A percentile compares a stretch with the other conserved stretches of the same genome.
Evolutionary conservation across 371 early-diverging fungal species (phyloP).

Genomic region (Mucor ambiguus): DNA sequence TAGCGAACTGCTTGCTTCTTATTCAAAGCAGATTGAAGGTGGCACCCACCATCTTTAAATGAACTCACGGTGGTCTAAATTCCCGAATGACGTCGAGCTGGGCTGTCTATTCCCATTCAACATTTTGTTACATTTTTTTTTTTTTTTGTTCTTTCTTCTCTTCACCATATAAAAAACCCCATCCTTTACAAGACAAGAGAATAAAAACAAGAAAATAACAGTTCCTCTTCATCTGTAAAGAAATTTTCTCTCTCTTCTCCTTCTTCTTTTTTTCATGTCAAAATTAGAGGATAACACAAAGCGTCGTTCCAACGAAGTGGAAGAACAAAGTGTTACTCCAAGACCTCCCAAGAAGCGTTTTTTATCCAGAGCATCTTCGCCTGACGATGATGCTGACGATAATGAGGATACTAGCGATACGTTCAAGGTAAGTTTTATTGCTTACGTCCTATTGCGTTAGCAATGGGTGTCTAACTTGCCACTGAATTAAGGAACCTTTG

Average conservation of each 20-base stretch:
- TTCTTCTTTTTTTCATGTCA: slow-evolving; percentile 13
- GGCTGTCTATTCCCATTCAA: not conserved
- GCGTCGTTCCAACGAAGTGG: slow-evolving; percentile 31
- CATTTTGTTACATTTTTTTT: not conserved
- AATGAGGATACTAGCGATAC: slow-evolving; percentile 26
- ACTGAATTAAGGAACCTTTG: slow-evolving; percentile 27
- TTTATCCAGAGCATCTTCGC: slow-evolving; percentile 24
- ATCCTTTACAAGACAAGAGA: slow-evolving; percentile 26
- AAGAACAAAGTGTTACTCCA: slow-evolving; percentile 31
- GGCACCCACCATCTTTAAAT: not conserved
- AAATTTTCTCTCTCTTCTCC: not conserved
- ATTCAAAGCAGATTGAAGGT: not conserved
- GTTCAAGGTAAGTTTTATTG: slow-evolving; percentile 20
- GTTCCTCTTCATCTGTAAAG: slow-evolving; percentile 45
- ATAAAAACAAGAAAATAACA: slow-evolving; percentile 1
- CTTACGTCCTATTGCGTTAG: not conserved
- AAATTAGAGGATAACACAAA: slow-evolving; percentile 33
- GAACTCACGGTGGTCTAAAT: not conserved
- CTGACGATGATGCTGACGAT: slow-evolving; percentile 15
- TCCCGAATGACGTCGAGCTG: slow-evolving; percentile 5
- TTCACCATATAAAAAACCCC: slow-evolving; percentile 10
- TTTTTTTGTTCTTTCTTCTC: slow-evolving; percentile 20
- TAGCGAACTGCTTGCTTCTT: slow-evolving; percentile 34
- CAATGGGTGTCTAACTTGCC: not conserved
- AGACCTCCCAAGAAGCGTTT: slow-evolving; percentile 35